A percentile compares a stretch with the other conserved stretches of the same genome.
Evolutionary conservation across 1,284 basidiomycete genomes (phyloP).

Genomic region (Rhodotorula sp.): DNA sequence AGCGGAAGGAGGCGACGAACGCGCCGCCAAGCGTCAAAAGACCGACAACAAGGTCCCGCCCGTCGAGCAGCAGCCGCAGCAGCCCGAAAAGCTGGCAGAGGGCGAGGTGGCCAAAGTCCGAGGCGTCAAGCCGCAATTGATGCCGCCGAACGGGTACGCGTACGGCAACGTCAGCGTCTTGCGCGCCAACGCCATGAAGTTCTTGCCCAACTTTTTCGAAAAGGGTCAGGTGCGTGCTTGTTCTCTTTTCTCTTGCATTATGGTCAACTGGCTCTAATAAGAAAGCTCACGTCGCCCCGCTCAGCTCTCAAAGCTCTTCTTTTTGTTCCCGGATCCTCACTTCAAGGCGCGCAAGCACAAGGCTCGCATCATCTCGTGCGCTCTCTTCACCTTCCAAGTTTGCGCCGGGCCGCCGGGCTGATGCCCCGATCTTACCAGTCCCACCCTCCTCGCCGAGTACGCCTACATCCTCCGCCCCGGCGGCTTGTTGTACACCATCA

Average conservation of each 20-base stretch:
- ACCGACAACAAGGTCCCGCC: background rate
- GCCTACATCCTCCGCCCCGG: constrained; percentile 87
- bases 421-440: constrained; percentile 45
- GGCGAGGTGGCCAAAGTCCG: constrained; percentile 13
- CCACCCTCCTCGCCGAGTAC: constrained; percentile 85
- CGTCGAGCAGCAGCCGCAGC: constrained; percentile 3
- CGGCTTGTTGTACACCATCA: constrained; percentile 95
- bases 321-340: constrained; percentile 98
- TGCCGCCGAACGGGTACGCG: constrained; percentile 52
- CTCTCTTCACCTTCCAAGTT: background rate
- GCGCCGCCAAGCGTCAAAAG: constrained; percentile 19
- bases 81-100: constrained; percentile 23
- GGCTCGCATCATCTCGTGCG: constrained; percentile 56
- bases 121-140: constrained; percentile 34
- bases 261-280: background rate
- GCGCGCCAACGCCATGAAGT: constrained; percentile 93
- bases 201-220: constrained; percentile 92
- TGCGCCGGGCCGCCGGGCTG: background rate
- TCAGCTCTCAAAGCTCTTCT: constrained; percentile 82
- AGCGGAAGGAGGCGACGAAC: constrained; percentile 11
- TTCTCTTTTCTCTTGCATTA: background rate
- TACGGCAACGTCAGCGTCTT: constrained; percentile 87
- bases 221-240: constrained; percentile 65
- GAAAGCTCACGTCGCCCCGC: too few relatives aligned
- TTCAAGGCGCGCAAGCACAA: constrained; percentile 99